Base-by-base conservation (phyloP, 176 grass and related monocot genomes). In the Oryza officinalis region DNA sequence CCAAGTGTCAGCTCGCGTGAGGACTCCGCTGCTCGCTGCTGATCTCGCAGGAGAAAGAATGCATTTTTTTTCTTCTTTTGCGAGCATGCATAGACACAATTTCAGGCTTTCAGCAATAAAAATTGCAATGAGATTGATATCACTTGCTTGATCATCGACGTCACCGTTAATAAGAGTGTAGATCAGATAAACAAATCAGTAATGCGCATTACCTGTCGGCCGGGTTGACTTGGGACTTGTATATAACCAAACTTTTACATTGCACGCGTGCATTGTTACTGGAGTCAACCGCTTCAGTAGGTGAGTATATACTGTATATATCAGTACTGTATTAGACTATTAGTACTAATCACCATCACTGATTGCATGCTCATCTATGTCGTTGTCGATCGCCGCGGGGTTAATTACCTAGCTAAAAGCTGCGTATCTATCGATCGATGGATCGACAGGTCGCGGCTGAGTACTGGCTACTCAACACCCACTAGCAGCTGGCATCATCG, bases 1-100 rank as follows among this genome's bases (percentile, higher is more conserved):
- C 77, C 87, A 86, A 46, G 79, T 15, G 54, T 71, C 57, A 32
- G 78, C 88, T 72, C n/a, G 83, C 83, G n/a, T 61, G n/a, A 61
- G 57, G 67, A 57, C 52, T 57, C 52, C 7, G 87, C 47, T 73
- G 61, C 67, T 4, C 17, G 69, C n/a, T 80, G 65, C 77, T 77
- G 77, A 85, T 89, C 87, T 80, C 49, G 52, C 71, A 28, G 30
- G 63, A 76, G 77, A 85, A 28, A 46, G 57, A 9, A n/a, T 57
- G 5, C 5, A 15, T 57, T 57, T n/a, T 57, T n/a, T 2, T n/a
- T 9, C 52, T 57, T n/a, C 52, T 57, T 57, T 22, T 5, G 52
- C 20, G 47, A 52, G 52, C 52, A 22, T 57, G 7, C 13, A 47
- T 54, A 22, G 3, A 57, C 17, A 57, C 17, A n/a, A 6, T n/a